phyloP scores from a whole-genome alignment of 164 flowering plant genomes.

The Santalum album region DNA sequence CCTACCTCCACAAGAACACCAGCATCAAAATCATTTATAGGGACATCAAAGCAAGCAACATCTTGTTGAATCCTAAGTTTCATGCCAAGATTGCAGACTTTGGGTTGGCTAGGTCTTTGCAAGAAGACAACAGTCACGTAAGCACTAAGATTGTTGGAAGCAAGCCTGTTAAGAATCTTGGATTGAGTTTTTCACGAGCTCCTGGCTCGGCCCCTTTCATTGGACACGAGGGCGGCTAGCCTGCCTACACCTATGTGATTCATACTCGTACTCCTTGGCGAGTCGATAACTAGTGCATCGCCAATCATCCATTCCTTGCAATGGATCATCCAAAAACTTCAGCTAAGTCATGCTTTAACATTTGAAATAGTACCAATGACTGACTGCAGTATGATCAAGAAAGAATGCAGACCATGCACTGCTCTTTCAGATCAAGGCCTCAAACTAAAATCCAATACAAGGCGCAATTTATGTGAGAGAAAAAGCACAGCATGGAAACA shows the following conservation, averaged over 20 bases:
- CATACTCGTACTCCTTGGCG: constrained; percentile 60
- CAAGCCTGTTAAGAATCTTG: constrained; percentile 68
- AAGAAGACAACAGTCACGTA: not conserved
- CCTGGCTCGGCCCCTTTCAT: not conserved
- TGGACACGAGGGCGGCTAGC: no score
- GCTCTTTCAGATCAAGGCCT: no score
- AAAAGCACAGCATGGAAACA: no score
- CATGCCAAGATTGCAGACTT: not conserved
- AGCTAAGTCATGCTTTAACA: not conserved
- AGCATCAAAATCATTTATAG: not conserved
- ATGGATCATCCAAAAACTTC: not conserved
- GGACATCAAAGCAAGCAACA: not conserved
- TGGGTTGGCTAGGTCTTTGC: not conserved
- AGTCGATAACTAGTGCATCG: constrained; percentile 77
- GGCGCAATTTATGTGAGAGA: no score
- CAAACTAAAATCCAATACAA: no score
- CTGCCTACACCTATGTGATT: no score
- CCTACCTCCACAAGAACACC: not conserved
- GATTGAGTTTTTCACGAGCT: constrained; percentile 73
- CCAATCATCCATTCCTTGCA: constrained; percentile 86
- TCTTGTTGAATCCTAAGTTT: not conserved
- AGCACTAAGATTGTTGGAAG: not conserved
- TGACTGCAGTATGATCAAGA: no score
- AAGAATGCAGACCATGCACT: no score
- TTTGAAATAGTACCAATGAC: no score